Conservation (phyloP, 2,329 filamentous ascomycete genomes). For the Trichoderma sp. region DNA sequence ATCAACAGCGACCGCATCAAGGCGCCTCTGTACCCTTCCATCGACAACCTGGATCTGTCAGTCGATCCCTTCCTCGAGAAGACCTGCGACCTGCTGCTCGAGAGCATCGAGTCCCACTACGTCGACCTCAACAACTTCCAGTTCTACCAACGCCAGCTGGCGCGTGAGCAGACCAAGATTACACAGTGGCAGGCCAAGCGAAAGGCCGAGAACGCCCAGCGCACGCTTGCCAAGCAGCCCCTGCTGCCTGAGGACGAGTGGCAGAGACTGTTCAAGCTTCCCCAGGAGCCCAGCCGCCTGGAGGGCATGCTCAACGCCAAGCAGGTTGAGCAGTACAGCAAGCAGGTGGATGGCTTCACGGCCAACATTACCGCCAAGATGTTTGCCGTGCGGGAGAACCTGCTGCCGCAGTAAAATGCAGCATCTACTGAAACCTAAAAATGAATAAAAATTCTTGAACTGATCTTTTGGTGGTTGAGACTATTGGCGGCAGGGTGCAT, state of each 20-base stretch:
- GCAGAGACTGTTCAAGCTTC: conserved; percentile 97
- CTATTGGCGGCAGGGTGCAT: conserved; percentile 41
- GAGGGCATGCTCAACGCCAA: conserved; percentile 93
- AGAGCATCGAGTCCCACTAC: conserved; percentile 97
- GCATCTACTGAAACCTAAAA: background rate
- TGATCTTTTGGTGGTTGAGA: conserved; percentile 22
- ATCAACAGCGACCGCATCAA: conserved; percentile 66
- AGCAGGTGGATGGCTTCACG: conserved; percentile 95
- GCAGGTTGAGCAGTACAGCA: conserved; percentile 97
- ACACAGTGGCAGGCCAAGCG: conserved; percentile 95
- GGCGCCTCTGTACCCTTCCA: conserved; percentile 78
- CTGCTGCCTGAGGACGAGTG: conserved; percentile 95
- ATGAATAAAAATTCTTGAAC: conserved; percentile 3
- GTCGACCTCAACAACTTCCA: conserved; percentile 99
- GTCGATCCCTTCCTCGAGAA: conserved; percentile 99
- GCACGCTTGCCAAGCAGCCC: conserved; percentile 82
- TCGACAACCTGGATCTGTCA: conserved; percentile 85
- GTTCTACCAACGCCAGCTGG: conserved; percentile 89
- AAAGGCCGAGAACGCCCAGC: conserved; percentile 89
- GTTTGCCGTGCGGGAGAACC: conserved; percentile 84
- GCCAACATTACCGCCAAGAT: conserved; percentile 92
- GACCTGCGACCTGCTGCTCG: conserved; percentile 92
- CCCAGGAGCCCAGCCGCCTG: conserved; percentile 86
- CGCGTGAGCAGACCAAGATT: conserved; percentile 95
- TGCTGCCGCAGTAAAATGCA: conserved; percentile 55